phyloP scores from a whole-genome alignment of 2,329 filamentous ascomycete species.

The Lasiodiplodia hormozganensis region DNA sequence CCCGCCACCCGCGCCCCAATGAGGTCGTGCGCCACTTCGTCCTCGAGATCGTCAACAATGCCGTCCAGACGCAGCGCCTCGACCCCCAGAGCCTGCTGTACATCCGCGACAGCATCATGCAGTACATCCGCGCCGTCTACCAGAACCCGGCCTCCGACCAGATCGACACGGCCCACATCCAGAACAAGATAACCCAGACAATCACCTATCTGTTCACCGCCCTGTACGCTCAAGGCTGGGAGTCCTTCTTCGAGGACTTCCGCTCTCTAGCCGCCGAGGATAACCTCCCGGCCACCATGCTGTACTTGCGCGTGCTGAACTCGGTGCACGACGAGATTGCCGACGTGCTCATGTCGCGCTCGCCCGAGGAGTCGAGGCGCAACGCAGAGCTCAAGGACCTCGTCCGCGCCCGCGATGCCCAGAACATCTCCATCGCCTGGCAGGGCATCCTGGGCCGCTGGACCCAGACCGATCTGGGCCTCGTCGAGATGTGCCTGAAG shows the following conservation, averaged over 20 bases:
- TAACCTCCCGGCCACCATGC: conserved; percentile 77
- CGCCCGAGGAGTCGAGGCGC: conserved; percentile 78
- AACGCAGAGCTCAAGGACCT: conserved; percentile 92
- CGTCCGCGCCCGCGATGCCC: conserved; percentile 83
- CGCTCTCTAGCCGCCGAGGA: conserved; percentile 76
- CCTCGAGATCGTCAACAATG: conserved; percentile 92
- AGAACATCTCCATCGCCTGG: conserved; percentile 88
- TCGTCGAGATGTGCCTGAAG: conserved; percentile 87
- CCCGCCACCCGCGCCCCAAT: conserved; percentile 73
- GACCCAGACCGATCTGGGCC: conserved; percentile 67
- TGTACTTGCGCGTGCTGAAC: conserved; percentile 87
- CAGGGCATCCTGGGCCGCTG: conserved; percentile 86
- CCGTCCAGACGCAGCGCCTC: conserved; percentile 79
- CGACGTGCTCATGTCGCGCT: conserved; percentile 83
- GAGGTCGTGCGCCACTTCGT: conserved; percentile 89
- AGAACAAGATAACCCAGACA: conserved; percentile 97
- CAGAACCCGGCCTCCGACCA: conserved; percentile 57
- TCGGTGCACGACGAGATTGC: conserved; percentile 98
- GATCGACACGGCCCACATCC: conserved; percentile 76
- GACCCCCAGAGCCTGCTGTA: conserved; percentile 74
- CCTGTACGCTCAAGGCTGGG: conserved; percentile 86
- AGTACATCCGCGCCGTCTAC: conserved; percentile 81
- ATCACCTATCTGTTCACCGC: conserved; percentile 91
- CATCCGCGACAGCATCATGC: conserved; percentile 81
- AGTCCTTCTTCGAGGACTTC: conserved; percentile 90